Evolutionary conservation across 2,329 filamentous ascomycete species (phyloP), one percentile per base, ranked within the genome.

Genomic region (Aureobasidium subglaciale): DNA sequence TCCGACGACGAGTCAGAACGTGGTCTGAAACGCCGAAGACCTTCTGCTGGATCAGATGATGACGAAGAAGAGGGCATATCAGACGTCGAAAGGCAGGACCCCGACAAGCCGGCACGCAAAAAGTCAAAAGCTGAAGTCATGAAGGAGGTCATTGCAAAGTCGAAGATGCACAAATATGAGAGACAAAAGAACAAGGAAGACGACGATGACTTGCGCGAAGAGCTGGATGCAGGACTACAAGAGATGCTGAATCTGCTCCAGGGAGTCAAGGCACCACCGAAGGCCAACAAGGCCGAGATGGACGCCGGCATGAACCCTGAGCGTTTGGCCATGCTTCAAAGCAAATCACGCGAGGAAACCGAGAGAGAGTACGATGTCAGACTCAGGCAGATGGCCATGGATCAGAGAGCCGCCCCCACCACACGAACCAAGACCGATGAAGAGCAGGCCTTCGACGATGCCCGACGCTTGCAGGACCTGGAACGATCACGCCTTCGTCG

Each of bases 101-200:
- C 78, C 32, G 77, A 77, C 18, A 75, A 85, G 60, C 90, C 90
- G 0, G 87, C 92, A 64, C 81, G 86, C 58, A 96, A 96, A 71
- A 99, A 96, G 75, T 86, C 86, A 3, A 97, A 96, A 73, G 88
- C 93, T 54, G 93, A 99, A 71, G 88, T 99, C 48, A 96, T 97
- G 89, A 87, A 96, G 65, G 95, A 99, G 71, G 80, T 99, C 59
- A 96, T 99, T 62, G 89, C 91, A 59, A 99, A 99, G 72, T 97
- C 92, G 1, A 99, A 99, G 68, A 78, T 88, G 59, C 82, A 96
- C 79, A 97, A 96, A 73, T 91, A 92, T 67, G 91, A 97, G 73
- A 84, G 93, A 37, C 93, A 99, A 71, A 85, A 89, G 58, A 83
- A 84, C 25, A 96, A 96, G 67, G 93, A 97, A 59, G 90, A 93